Evolutionary conservation across 2,329 filamentous ascomycete species (phyloP), one percentile per base, ranked within the genome.

Genomic region (Dothiorella sarmentorum): DNA sequence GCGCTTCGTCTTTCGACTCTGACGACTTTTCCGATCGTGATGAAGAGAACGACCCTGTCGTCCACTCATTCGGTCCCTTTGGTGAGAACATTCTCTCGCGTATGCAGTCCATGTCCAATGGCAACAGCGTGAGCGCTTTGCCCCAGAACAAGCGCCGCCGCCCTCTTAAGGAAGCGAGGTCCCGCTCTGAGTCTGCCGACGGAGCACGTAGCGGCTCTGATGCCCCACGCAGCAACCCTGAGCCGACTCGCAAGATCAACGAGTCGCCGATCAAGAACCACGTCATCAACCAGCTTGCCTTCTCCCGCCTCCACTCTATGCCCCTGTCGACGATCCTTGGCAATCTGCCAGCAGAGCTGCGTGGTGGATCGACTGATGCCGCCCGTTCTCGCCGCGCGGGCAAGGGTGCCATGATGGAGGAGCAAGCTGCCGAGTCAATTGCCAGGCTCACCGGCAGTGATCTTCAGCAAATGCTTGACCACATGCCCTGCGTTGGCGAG

Each of bases 201-300:
- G 67, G 65, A 11, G 53, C 40, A 56, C 31, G 22, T 29, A 52
- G 31, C 47, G 38, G 10, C 22, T 38, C 47, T 52, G 38, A 55
- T 40, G 24, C 35, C 35, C 35, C 51, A 40, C 58, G 60, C 49
- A 60, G 66, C 56, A 62, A 63, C 38, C 35, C 62, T 11, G 68
- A 70, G 22, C 62, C 64, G 60, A 63, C 26, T 11, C 47, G 63
- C 18, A 63, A 63, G 35, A 68, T 73, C 64, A 71, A 75, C 57
- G 68, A 71, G 31, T 67, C 67, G 74, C 77, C 75, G 74, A 74
- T 94, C 63, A 82, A 83, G 66, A 96, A 97, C 73, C 94, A 99
- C 70, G 86, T 96, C 62, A 83, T 94, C 71, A 97, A 97, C 74
- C 94, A 99, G 75, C 84, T 99, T 27, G 94, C 94, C 29, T 99